Evolutionary conservation across 2,329 filamentous ascomycete genomes (phyloP), one percentile per base, ranked within the genome.

Genomic region (Botrytis tulipae): DNA sequence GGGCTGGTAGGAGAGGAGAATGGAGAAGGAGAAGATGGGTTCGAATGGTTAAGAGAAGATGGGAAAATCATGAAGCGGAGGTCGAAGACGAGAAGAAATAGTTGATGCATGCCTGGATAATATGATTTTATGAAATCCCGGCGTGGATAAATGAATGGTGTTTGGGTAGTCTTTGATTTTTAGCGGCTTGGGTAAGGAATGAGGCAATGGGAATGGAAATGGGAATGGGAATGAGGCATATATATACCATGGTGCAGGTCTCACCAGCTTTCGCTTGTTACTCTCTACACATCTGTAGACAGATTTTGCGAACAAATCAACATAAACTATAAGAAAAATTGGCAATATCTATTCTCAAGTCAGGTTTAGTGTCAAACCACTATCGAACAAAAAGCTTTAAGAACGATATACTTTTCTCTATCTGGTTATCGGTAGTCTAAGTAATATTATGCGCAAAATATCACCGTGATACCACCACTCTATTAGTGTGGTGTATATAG

Each of bases 1-100:
- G 48, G n/a, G 46, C 37, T 2, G 70, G 70, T 25, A 71, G 74
- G 25, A 72, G 74, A 29, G 74, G 73, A 25, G 72, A 74, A 37
- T 75, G 74, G 74, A 72, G 74, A 29, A 73, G 74, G 32, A 66
- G 74, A 25, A 74, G 74, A 48, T 75, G 74, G 74, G 70, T 75
- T 44, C 69, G 74, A 42, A 72, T 75, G 74, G 74, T 75, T 6
- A 75, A 72, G 69, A 72, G 74, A 51, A 74, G 66, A 37, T 74
- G 62, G 35, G 70, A 72, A 35, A n/a, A 32, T 44, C 35, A 65
- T 20, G 44, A 54, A 32, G 70, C 40, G 37, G 61, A 29, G 9
- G 70, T 14, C 7, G 70, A 66, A 40, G 60, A 42, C n/a, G 70
- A 66, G 29, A 37, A 40, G 60, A 59, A 46, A n/a, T 65, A 66